Evolutionary conservation across 768 basidiomycete genomes (phyloP).

Genomic region (Sporobolomyces phaffii): DNA sequence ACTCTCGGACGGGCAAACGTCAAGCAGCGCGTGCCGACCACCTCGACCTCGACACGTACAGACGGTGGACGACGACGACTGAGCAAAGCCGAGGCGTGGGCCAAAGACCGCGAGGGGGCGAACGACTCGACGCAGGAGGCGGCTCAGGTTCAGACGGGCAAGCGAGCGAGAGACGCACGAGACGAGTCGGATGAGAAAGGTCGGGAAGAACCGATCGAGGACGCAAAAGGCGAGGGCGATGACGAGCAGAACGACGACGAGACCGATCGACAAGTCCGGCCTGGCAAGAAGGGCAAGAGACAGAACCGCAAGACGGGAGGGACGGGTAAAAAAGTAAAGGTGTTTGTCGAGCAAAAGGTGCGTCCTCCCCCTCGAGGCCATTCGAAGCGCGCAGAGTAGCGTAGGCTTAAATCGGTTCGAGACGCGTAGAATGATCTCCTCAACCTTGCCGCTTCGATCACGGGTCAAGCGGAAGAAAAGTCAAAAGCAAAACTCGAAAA

Average conservation of each 20-base stretch:
- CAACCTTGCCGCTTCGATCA: slow-evolving; percentile 12
- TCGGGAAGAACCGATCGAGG: not conserved
- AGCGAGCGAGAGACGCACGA: no score
- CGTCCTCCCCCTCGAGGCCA: not conserved
- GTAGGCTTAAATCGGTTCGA: not conserved
- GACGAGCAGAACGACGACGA: not conserved
- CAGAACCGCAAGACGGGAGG: slow-evolving; percentile 13
- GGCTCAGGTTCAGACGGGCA: no score
- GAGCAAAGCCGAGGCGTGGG: no score
- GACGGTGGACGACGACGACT: no score
- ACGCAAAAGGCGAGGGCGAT: not conserved
- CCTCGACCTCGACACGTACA: no score
- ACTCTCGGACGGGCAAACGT: not conserved
- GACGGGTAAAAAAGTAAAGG: slow-evolving; percentile 20
- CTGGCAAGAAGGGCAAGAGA: not conserved
- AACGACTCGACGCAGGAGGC: not conserved
- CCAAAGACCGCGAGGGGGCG: no score
- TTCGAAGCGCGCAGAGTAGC: no score
- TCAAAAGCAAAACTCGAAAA: not conserved
- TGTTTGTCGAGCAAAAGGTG: slow-evolving; percentile 30
- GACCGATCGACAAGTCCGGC: not conserved
- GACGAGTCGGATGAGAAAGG: no score
- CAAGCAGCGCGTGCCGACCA: not conserved
- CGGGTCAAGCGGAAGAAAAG: slow-evolving; percentile 11
- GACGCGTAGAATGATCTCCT: slow-evolving; percentile 13